A percentile compares a stretch with the other conserved stretches of the same genome.
Conservation (phyloP, 2,329 filamentous ascomycete genomes). For the Penicillium brasilianum region DNA sequence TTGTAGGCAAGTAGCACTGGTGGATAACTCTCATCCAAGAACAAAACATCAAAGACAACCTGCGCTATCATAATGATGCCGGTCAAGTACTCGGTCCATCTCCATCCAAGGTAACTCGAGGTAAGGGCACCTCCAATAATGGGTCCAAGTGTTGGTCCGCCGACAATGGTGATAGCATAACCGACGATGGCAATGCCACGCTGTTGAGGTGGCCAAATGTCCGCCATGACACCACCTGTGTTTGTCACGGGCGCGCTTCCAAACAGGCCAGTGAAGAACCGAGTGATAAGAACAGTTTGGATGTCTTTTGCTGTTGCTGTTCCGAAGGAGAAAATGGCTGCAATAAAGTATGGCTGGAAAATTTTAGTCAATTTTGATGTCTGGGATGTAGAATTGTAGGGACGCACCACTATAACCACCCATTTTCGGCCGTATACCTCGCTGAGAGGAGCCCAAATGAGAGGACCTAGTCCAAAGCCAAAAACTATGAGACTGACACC, state of each 20-base stretch:
- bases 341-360: conserved; percentile 55
- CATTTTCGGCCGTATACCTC: conserved; percentile 55
- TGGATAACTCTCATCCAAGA: conserved; percentile 65
- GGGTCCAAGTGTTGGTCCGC: conserved; percentile 33
- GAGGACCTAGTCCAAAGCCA: conserved; percentile 52
- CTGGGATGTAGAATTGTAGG: neutral
- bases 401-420: conserved; percentile 50
- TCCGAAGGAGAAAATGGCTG: conserved; percentile 61
- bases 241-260: conserved; percentile 66
- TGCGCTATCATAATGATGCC: conserved; percentile 61
- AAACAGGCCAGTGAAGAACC: conserved; percentile 65
- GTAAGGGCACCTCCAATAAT: conserved; percentile 54
- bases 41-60: conserved; percentile 55
- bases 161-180: conserved; percentile 62
- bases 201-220: conserved; percentile 61
- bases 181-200: conserved; percentile 66
- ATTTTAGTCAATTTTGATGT: neutral
- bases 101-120: conserved; percentile 42
- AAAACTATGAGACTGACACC: conserved; percentile 53
- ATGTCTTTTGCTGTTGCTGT: conserved; percentile 64
- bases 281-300: conserved; percentile 63
- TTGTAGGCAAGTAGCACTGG: conserved; percentile 62
- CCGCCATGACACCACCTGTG: conserved; percentile 66
- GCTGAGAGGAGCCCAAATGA: conserved; percentile 62
- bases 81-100: conserved; percentile 49